Conservation (phyloP, 2,329 filamentous ascomycete genomes). For the Aspergillus brasiliensis region DNA sequence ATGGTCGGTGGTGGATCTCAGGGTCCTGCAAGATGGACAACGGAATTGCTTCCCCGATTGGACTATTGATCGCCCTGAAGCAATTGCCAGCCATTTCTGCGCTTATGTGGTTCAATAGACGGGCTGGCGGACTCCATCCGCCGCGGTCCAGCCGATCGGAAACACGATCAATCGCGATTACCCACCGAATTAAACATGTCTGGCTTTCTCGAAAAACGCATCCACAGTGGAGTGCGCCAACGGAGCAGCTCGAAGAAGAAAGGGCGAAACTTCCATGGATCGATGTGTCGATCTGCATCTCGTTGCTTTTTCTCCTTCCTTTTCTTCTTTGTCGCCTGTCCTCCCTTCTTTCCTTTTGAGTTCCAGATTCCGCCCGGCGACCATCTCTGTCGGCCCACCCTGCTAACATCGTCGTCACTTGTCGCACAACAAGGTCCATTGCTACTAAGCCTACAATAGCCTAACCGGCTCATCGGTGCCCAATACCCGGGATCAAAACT, state of each 20-base stretch:
- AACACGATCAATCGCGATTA: conserved; percentile 4
- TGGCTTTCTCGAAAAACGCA: background rate
- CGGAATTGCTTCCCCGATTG: conserved; percentile 7
- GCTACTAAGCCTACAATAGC: conserved; percentile 4
- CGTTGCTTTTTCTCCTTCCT: background rate
- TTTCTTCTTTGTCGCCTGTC: background rate
- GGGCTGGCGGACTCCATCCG: conserved; percentile 1
- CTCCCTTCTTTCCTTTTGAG: background rate
- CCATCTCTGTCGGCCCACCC: background rate
- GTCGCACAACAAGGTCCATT: background rate
- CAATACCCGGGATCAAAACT: conserved; percentile 8
- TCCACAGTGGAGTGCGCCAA: background rate
- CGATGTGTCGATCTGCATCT: conserved; percentile 1
- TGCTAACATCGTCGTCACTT: background rate
- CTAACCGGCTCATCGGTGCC: conserved; percentile 10
- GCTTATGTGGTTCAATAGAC: conserved; percentile 2
- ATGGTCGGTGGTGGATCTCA: conserved; percentile 5
- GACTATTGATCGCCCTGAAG: conserved; percentile 10
- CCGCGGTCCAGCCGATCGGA: conserved; percentile 7
- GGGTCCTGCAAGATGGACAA: conserved; percentile 4
- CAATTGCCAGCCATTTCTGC: conserved; percentile 4
- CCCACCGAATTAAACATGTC: background rate
- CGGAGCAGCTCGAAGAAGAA: background rate
- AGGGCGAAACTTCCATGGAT: background rate
- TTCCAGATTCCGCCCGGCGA: background rate